A percentile compares a stretch with the other conserved stretches of the same genome.
Evolutionary conservation across 768 basidiomycete genomes (phyloP).

Genomic region (Rhodotorula toruloides): DNA sequence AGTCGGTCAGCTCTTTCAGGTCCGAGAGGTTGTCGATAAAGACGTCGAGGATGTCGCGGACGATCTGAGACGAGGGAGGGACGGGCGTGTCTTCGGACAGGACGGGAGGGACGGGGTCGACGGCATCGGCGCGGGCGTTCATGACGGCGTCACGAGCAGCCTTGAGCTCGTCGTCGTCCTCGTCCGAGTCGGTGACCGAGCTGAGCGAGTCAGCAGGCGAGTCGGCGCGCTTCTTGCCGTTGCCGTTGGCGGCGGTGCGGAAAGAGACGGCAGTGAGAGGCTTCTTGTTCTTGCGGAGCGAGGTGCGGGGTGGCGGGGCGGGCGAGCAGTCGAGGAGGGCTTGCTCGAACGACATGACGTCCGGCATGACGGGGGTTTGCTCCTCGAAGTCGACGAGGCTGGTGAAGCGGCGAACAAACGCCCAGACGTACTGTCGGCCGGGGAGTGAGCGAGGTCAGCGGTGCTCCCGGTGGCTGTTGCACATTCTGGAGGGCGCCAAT

Average conservation of each 20-base stretch:
- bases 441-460: neutral
- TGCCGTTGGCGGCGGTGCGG: constrained; percentile 2
- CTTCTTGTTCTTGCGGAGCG: neutral
- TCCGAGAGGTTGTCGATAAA: constrained; percentile 3
- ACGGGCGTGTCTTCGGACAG: neutral
- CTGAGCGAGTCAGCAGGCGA: constrained; percentile 14
- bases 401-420: constrained; percentile 25
- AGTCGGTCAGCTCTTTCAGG: constrained; percentile 22
- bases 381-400: constrained; percentile 11
- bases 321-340: constrained; percentile 26
- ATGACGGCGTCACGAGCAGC: neutral
- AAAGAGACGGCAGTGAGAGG: neutral
- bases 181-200: constrained; percentile 22
- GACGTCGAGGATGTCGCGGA: constrained; percentile 5
- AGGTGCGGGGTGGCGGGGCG: neutral
- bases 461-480: too few species aligned
- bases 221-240: neutral
- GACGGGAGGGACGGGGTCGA: constrained; percentile 8
- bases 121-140: neutral
- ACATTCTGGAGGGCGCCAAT: too few species aligned
- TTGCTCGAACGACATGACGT: constrained; percentile 24
- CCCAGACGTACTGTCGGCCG: constrained; percentile 26
- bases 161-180: neutral
- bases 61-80: neutral
- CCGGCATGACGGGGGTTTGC: constrained; percentile 1